phyloP scores from a whole-genome alignment of 441 rosid species.

The Metrosideros polymorpha region DNA sequence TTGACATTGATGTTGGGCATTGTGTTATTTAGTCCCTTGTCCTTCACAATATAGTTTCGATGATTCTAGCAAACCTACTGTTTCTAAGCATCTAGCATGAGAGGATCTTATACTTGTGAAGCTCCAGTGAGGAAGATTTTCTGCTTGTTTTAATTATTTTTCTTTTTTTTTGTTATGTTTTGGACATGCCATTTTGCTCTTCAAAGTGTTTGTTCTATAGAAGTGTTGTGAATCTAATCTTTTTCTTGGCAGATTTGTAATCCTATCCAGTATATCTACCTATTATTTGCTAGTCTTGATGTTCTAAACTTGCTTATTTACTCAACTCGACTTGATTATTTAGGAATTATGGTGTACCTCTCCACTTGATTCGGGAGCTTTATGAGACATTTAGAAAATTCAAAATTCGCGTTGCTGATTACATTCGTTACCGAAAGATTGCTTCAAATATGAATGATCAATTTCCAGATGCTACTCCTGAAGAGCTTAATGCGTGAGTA shows the following conservation, averaged over 20 bases:
- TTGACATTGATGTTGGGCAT: not conserved
- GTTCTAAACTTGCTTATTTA: not conserved
- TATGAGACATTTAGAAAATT: slow-evolving; percentile 96
- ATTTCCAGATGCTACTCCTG: slow-evolving; percentile 93
- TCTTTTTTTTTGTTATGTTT: not conserved
- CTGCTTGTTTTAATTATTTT: not conserved
- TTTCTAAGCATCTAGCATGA: not conserved
- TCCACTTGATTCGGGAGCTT: slow-evolving; percentile 91
- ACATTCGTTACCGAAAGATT: slow-evolving; percentile 79
- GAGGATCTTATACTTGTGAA: not conserved
- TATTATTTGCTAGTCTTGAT: not conserved
- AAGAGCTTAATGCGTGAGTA: slow-evolving; percentile 82
- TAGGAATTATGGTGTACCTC: slow-evolving; percentile 96
- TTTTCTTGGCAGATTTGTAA: not conserved
- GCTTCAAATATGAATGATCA: slow-evolving; percentile 96
- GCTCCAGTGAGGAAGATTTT: not conserved
- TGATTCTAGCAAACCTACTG: not conserved
- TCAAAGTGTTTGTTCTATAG: not conserved
- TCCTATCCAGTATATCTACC: not conserved
- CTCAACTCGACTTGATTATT: slow-evolving; percentile 5
- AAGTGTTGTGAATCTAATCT: not conserved
- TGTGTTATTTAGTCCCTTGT: not conserved
- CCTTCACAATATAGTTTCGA: not conserved
- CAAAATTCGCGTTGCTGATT: slow-evolving; percentile 89
- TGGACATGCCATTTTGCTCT: not conserved